Evolutionary conservation across 148 eudicot species (phyloP).

Genomic region (Chenopodium suecicum): DNA sequence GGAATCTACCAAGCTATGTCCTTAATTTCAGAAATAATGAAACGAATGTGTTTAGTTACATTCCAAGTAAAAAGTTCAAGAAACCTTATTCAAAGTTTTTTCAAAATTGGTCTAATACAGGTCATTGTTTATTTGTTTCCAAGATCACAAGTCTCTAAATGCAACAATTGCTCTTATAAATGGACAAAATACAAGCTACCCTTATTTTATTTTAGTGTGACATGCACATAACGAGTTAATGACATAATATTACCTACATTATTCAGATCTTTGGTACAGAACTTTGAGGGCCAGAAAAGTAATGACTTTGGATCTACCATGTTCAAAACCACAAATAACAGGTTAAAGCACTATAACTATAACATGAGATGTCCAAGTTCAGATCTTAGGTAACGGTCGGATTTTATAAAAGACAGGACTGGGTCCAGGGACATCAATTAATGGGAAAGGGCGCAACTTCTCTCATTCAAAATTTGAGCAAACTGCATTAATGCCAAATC

Average conservation of each 20-base stretch:
- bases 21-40: neutral
- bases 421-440: neutral
- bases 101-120: neutral
- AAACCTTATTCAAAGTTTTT: neutral
- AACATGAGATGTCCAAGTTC: constrained; percentile 16
- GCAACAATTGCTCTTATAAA: neutral
- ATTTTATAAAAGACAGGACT: neutral
- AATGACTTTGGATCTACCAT: neutral
- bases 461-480: neutral
- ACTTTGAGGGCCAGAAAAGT: neutral
- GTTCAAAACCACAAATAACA: neutral
- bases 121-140: neutral
- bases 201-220: neutral
- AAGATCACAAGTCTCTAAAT: constrained; percentile 8
- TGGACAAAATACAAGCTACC: neutral
- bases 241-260: neutral
- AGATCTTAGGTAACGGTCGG: neutral
- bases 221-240: neutral
- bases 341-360: constrained; percentile 6
- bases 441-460: neutral
- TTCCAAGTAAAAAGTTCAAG: neutral
- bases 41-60: neutral
- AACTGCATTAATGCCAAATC: neutral
- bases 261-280: neutral
- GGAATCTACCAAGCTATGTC: neutral